Evolutionary conservation across 257 asterid genomes (phyloP), one percentile per base, ranked within the genome.

Genomic region (Schizonepeta tenuifolia): DNA sequence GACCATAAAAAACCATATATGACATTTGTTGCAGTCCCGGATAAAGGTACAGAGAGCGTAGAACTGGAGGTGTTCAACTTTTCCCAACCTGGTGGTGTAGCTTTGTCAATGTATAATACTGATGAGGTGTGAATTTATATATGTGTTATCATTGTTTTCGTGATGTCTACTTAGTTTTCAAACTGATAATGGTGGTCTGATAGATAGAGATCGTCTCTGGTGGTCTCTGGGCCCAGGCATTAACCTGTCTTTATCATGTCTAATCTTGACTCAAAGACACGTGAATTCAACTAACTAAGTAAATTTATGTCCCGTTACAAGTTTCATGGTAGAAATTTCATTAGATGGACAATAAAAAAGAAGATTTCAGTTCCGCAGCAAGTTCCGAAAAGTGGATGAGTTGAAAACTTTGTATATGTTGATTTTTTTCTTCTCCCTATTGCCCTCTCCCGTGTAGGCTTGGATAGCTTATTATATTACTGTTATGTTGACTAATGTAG

Each of bases 101-200:
- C 88, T 63, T 71, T 88, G 77, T 86, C 95, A 35, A 88, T 88
- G 94, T 88, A 82, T 20, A 88, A 86, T 86, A 88, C 94, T 24
- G 91, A 88, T 63, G 91, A 88, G 95, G 95, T 88, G 53, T 69
- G 77, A 53, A 54, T 75, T 70, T 51, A 26, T 59, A 47, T 63
- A 41, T 63, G 17, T 63, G 59, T 24, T 55, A 38, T 47, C 56
- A 13, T 31, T 76, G 15, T 55, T 53, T 22, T 58, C 63, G 60
- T 59, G 20, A 14, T 47, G 36, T 17, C 53, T 40, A 28, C 33
- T 46, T 69, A 28, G 18, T 54, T 57, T 54, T 26, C 41, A 9
- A 21, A 28, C 18, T n/a, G 36, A 31, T 31, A 31, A 31, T 31
- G 5, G 60, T 55, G 46, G 28, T 17, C 15, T 9, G 51, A 51